Evolutionary conservation across 345 rosid species (phyloP).

Genomic region (Corchorus olitorius): DNA sequence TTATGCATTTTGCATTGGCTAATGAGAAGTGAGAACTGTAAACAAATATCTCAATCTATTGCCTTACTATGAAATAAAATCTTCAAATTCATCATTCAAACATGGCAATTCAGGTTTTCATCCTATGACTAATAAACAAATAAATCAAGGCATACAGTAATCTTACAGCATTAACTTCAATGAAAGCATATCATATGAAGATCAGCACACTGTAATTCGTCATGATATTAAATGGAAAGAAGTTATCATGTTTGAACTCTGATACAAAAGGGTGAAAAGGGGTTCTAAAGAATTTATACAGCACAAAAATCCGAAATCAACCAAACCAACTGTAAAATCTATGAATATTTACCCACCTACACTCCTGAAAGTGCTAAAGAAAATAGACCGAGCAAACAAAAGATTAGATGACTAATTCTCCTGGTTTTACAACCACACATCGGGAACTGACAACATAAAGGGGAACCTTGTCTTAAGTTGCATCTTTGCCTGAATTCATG

Average conservation of each 20-base stretch:
- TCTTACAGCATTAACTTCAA: not conserved
- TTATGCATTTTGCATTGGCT: conserved; percentile 35
- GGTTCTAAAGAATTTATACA: conserved; percentile 10
- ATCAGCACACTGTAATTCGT: not conserved
- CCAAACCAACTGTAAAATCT: conserved; percentile 11
- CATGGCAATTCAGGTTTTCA: no score
- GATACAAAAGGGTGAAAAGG: not conserved
- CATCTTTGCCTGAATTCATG: conserved; percentile 9
- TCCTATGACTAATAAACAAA: no score
- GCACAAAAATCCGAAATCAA: conserved; percentile 5
- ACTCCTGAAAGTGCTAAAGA: conserved; percentile 13
- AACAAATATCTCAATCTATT: not conserved
- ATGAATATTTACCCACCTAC: conserved; percentile 29
- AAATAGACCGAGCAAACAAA: conserved; percentile 20
- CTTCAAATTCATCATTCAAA: not conserved
- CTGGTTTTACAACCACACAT: conserved; percentile 12
- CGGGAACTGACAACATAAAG: not conserved
- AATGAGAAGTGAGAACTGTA: not conserved
- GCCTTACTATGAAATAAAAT: conserved; percentile 8
- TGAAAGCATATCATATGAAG: not conserved
- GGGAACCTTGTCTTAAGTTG: not conserved
- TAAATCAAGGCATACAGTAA: not conserved
- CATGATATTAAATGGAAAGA: conserved; percentile 1
- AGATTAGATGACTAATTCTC: conserved; percentile 17
- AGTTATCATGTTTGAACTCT: not conserved